These are phyloP conservation scores for Lachnellula occidentalis DNA, from an alignment of 2,329 filamentous ascomycete genomes.

Conservation along the genomic window DNA sequence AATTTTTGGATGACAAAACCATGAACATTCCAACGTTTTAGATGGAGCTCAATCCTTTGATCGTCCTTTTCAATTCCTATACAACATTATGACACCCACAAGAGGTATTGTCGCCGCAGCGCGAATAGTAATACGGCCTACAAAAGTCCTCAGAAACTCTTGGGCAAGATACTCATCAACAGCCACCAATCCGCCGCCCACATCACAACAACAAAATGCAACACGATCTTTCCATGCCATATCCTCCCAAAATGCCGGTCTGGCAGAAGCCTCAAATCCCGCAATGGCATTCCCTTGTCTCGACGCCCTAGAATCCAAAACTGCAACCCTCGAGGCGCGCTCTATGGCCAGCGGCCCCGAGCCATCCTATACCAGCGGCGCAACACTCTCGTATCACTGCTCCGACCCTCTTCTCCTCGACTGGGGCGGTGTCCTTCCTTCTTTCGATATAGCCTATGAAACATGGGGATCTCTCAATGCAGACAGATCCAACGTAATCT, in stretches of 20 bases:
- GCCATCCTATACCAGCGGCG: constrained; percentile 86
- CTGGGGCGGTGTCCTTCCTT: constrained; percentile 87
- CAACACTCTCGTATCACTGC: constrained; percentile 73
- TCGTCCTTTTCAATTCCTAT: background rate
- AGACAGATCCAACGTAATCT: constrained; percentile 80
- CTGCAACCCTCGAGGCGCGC: constrained; percentile 63
- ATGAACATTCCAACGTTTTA: background rate
- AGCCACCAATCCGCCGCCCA: constrained; percentile 4
- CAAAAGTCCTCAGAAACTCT: constrained; percentile 8
- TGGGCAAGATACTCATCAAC: constrained; percentile 17
- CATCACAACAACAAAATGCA: constrained; percentile 11
- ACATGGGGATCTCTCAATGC: constrained; percentile 80
- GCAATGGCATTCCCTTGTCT: constrained; percentile 87
- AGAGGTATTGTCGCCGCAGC: constrained; percentile 19
- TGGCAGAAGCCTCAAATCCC: constrained; percentile 60
- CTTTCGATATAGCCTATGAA: constrained; percentile 90
- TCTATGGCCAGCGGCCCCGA: constrained; percentile 77
- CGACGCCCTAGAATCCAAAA: constrained; percentile 74
- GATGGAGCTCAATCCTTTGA: background rate
- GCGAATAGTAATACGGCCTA: constrained; percentile 15
- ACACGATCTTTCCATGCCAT: constrained; percentile 21
- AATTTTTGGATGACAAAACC: background rate
- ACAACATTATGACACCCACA: constrained; percentile 23
- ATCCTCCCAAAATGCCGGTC: constrained; percentile 12
- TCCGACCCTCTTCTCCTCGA: constrained; percentile 73